Percentiles rank a stretch among this genome's conserved stretches.
Conservation (phyloP, 1,284 basidiomycete species). For the Cryptococcus jaspeensis region DNA sequence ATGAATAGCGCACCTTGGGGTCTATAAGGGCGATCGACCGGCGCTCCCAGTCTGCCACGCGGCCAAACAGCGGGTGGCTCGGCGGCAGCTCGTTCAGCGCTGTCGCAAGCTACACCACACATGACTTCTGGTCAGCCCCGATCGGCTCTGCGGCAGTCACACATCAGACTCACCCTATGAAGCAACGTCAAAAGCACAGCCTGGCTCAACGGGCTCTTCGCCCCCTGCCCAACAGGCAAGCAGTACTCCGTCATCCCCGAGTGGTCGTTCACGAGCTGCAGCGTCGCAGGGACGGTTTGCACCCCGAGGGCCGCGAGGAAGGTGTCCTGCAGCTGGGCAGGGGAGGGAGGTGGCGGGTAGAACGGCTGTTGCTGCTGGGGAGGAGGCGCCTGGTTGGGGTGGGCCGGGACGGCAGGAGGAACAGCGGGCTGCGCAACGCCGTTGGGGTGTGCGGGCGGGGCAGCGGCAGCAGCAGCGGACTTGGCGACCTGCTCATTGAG, state of each 20-base stretch:
- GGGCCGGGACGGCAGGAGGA: conserved; percentile 2
- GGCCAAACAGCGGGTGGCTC: conserved; percentile 22
- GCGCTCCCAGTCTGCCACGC: conserved; percentile 27
- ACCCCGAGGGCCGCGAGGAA: conserved; percentile 31
- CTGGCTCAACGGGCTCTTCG: conserved; percentile 30
- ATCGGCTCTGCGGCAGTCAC: conserved; percentile 6
- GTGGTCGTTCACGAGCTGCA: conserved; percentile 28
- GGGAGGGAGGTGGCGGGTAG: conserved; percentile 1
- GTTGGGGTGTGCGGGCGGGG: not conserved
- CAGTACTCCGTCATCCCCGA: conserved; percentile 19
- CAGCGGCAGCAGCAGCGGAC: not conserved
- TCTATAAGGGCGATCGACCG: conserved; percentile 29
- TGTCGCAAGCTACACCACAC: conserved; percentile 19
- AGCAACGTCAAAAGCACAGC: conserved; percentile 38
- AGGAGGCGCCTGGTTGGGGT: not conserved
- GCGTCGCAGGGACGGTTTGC: conserved; percentile 17
- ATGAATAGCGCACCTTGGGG: conserved; percentile 14
- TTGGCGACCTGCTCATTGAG: conserved; percentile 26
- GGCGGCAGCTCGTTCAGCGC: conserved; percentile 28
- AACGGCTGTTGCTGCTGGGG: conserved; percentile 10
- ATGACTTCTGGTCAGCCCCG: not conserved
- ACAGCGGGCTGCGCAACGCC: not conserved
- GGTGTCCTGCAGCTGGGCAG: conserved; percentile 29
- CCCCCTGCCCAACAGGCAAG: conserved; percentile 17
- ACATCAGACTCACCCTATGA: conserved; percentile 28